Conservation (phyloP, 164 flowering plant genomes). For the Euptelea pleiosperma region DNA sequence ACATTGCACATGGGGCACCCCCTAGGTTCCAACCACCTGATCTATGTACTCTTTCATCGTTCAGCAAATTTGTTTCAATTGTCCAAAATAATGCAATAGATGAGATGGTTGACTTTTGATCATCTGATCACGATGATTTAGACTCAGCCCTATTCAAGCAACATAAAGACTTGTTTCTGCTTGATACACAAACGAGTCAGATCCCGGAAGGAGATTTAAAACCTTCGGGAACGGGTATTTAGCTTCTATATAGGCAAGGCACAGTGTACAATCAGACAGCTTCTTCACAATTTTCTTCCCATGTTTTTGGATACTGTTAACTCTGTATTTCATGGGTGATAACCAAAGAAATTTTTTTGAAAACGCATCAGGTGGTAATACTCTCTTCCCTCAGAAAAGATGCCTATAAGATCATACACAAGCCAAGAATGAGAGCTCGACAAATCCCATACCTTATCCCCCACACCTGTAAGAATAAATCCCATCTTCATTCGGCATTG, state of each 20-base stretch:
- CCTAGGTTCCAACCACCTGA: too few species aligned
- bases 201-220: neutral
- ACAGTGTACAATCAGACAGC: neutral
- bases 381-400: neutral
- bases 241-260: neutral
- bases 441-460: conserved; percentile 61
- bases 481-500: conserved; percentile 94
- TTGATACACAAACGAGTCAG: neutral
- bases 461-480: conserved; percentile 72
- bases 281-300: neutral
- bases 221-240: neutral
- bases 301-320: neutral
- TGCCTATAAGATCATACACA: neutral
- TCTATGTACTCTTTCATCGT: too few species aligned
- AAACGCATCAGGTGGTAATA: too few species aligned
- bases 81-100: too few species aligned
- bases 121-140: too few species aligned
- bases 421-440: neutral
- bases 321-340: neutral
- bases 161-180: neutral
- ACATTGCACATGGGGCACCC: too few species aligned
- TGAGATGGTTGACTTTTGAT: too few species aligned
- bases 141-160: too few species aligned
- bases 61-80: too few species aligned
- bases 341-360: neutral